Percentiles rank a stretch among this genome's conserved stretches.
These are phyloP conservation scores for Cytospora paraplurivora DNA, from an alignment of 2,329 filamentous ascomycete genomes.

Conservation along the genomic window DNA sequence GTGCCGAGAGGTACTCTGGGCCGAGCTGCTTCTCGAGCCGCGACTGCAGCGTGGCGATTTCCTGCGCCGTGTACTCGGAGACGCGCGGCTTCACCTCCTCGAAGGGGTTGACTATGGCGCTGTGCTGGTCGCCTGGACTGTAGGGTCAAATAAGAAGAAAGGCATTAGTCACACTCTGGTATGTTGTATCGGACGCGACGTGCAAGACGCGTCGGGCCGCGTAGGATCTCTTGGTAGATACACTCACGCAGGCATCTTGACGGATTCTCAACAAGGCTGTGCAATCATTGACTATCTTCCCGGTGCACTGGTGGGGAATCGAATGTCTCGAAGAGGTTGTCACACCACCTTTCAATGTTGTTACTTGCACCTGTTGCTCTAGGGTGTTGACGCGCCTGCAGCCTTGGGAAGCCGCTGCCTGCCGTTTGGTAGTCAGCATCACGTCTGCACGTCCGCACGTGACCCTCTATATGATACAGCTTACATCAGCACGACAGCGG, in stretches of 20 bases:
- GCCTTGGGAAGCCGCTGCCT: constrained; percentile 22
- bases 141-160: constrained; percentile 13
- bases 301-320: constrained; percentile 9
- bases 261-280: constrained; percentile 13
- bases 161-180: not conserved
- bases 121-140: constrained; percentile 72
- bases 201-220: constrained; percentile 14
- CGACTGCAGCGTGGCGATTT: constrained; percentile 85
- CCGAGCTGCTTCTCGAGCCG: constrained; percentile 91
- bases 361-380: not conserved
- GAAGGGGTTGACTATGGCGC: constrained; percentile 73
- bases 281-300: not conserved
- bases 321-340: constrained; percentile 4
- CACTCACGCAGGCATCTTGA: constrained; percentile 50
- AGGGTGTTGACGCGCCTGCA: constrained; percentile 20
- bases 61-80: constrained; percentile 80
- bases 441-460: constrained; percentile 22
- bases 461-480: not conserved
- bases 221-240: constrained; percentile 29
- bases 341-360: constrained; percentile 2
- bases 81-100: constrained; percentile 70
- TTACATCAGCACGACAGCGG: constrained; percentile 3
- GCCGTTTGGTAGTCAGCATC: not conserved
- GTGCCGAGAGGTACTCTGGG: constrained; percentile 90
- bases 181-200: not conserved